These are phyloP conservation scores for Pseudogymnoascus sp. DNA, from an alignment of 2,329 filamentous ascomycete genomes.

Conservation along the genomic window DNA sequence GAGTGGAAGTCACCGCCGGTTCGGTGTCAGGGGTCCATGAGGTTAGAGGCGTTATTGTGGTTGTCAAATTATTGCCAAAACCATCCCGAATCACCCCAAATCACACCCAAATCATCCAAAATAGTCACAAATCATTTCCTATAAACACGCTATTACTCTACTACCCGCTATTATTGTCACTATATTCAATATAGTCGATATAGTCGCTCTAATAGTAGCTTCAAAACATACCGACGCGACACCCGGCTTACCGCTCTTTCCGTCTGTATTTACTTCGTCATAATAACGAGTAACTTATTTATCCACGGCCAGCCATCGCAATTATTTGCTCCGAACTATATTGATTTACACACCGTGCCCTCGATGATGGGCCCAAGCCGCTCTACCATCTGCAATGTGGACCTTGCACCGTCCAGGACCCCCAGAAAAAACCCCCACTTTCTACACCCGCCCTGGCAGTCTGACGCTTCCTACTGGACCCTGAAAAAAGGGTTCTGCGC, in stretches of 20 bases:
- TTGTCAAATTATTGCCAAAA: conserved; percentile 9
- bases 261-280: neutral
- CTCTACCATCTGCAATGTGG: neutral
- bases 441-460: neutral
- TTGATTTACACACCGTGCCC: conserved; percentile 2
- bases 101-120: neutral
- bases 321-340: neutral
- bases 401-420: neutral
- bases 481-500: conserved; percentile 8
- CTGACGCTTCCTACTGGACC: conserved; percentile 1
- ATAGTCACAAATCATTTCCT: neutral
- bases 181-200: neutral
- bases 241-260: conserved; percentile 2
- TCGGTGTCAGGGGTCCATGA: neutral
- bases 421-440: neutral
- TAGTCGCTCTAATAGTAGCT: neutral
- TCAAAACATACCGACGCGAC: conserved; percentile 4
- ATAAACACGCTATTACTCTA: neutral
- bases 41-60: conserved; percentile 1
- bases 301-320: neutral
- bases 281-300: neutral
- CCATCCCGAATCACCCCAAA: neutral
- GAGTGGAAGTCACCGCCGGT: neutral
- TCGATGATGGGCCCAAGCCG: neutral
- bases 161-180: neutral